phyloP scores from a whole-genome alignment of 805 yeast genomes.

The Lipomyces kockii region DNA sequence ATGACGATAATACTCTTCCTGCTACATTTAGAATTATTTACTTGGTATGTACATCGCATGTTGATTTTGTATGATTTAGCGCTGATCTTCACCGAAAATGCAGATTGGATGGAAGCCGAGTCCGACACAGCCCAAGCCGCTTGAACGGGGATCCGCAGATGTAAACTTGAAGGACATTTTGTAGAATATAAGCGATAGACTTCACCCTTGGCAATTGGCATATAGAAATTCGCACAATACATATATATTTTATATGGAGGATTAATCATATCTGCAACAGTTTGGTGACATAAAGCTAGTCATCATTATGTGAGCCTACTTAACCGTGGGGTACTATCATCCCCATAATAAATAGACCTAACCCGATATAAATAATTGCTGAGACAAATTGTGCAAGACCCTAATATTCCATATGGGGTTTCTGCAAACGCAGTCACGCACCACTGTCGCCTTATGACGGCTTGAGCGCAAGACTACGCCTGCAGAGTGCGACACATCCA shows the following conservation, averaged over 20 bases:
- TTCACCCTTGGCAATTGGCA: neutral
- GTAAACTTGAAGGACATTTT: slow-evolving; percentile 69
- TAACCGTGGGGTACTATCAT: neutral
- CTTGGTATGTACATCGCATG: slow-evolving; percentile 49
- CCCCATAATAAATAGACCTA: neutral
- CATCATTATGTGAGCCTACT: neutral
- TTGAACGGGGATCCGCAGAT: slow-evolving; percentile 72
- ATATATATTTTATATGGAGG: neutral
- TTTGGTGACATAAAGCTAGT: neutral
- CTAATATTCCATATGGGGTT: neutral
- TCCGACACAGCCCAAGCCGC: slow-evolving; percentile 69
- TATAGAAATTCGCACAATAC: neutral
- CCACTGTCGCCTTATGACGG: neutral
- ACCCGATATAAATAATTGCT: neutral
- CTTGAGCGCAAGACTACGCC: neutral
- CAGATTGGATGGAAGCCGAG: slow-evolving; percentile 83
- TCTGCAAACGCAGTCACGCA: neutral
- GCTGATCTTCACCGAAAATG: neutral
- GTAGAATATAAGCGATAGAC: slow-evolving; percentile 11
- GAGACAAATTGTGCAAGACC: neutral
- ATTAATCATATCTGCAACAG: neutral
- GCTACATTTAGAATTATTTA: slow-evolving; percentile 78
- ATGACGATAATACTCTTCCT: slow-evolving; percentile 61
- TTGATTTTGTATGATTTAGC: neutral
- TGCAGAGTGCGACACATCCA: neutral